Evolutionary conservation across 2,329 filamentous ascomycete species (phyloP), one percentile per base, ranked within the genome.

Genomic region (Taxawa tesnikishii): DNA sequence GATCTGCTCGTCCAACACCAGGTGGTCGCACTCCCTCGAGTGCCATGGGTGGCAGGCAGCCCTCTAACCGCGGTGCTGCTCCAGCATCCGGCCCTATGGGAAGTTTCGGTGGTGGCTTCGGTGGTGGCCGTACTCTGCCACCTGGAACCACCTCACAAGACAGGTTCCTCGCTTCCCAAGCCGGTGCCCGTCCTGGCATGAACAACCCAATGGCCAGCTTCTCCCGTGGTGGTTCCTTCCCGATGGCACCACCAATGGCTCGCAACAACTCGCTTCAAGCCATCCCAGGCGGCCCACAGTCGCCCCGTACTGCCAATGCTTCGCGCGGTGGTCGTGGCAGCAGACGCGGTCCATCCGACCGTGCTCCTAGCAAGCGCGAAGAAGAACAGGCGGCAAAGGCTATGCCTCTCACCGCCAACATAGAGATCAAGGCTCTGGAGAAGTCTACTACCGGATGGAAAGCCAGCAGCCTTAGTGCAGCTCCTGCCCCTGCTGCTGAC

Each of bases 401-500:
- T 43, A 94, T 96, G 85, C 88, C 90, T 52, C 74, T 96, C 42
- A 94, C 88, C 37, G 75, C 77, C 38, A 79, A 81, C 44, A 67
- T 74, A 63, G 82, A 93, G 2, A 61, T 98, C 42, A 83, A 88
- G 63, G 76, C 81, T 31, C 80, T 96, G 31, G 64, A 73, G 38
- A 60, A 75, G 26, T 79, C 84, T 0, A 44, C 70, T n/a, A 71
- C 63, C 35, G 88, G 90, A 31, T 98, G 90, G 90, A 94, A 93
- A 63, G 83, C 90, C 15, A 75, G 67, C 33, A 90, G 80, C 47
- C 40, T 92, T 31, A 60, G 58, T 43, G 54, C 58, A 23, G 53
- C 58, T 36, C 50, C 60, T 38, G 59, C 66, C 34, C 32, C 43
- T 21, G 45, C 42, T 18, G 57, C 62, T 44, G 64, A 63, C 40